Evolutionary conservation across 495 filamentous ascomycete genomes (phyloP).

Genomic region (Aspergillus sclerotioniger): DNA sequence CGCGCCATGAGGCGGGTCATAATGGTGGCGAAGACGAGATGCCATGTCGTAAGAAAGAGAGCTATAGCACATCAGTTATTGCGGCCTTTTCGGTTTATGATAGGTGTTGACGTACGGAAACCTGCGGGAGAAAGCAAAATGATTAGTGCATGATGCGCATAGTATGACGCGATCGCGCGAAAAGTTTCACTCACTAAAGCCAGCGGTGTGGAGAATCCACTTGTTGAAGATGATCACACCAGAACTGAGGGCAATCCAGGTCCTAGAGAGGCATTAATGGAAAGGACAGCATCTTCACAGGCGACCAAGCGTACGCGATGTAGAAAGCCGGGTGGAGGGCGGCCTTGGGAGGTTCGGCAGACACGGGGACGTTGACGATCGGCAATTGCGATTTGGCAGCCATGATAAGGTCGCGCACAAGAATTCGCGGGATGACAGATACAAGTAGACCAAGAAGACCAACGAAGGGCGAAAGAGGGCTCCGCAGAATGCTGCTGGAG

Average conservation of each 20-base stretch:
- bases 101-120: conserved; percentile 29
- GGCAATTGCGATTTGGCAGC: conserved; percentile 1
- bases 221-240: conserved; percentile 97
- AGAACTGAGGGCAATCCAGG: conserved; percentile 86
- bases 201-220: conserved; percentile 76
- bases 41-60: conserved; percentile 86
- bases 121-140: conserved; percentile 27
- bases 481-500: neutral
- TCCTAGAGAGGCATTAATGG: conserved; percentile 40
- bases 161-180: neutral
- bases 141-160: neutral
- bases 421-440: neutral
- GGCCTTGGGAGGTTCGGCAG: neutral
- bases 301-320: conserved; percentile 5
- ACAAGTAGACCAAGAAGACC: conserved; percentile 51
- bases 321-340: conserved; percentile 4
- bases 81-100: neutral
- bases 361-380: conserved; percentile 1
- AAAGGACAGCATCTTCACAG: neutral
- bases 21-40: conserved; percentile 77
- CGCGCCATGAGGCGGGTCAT: conserved; percentile 84
- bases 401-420: neutral
- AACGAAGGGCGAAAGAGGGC: neutral
- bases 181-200: conserved; percentile 64
- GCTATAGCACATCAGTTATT: conserved; percentile 19